A percentile compares a stretch with the other conserved stretches of the same genome.
phyloP scores from a whole-genome alignment of 768 basidiomycete genomes.

The Trametes gibbosa region DNA sequence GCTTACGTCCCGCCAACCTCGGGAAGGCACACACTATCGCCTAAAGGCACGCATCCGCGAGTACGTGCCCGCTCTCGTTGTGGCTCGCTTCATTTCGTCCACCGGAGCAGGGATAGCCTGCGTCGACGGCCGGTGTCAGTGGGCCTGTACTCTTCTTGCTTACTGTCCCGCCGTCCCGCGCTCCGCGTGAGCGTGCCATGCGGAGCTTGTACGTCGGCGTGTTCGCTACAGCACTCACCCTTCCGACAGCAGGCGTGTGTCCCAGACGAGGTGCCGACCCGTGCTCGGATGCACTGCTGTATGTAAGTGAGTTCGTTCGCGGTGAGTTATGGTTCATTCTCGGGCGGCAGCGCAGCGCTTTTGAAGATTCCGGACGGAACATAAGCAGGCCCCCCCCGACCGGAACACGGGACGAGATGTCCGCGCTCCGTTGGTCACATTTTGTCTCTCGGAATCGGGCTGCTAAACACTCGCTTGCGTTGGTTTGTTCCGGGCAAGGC shows the following conservation, averaged over 20 bases:
- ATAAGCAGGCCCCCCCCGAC: not conserved
- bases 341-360: not conserved
- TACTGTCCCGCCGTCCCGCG: not conserved
- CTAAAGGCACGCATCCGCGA: not conserved
- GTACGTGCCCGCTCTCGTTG: not conserved
- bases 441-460: not conserved
- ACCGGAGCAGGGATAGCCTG: too few species aligned
- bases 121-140: not conserved
- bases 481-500: not conserved
- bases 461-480: not conserved
- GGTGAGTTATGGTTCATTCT: not conserved
- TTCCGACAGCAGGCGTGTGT: too few species aligned
- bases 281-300: not conserved
- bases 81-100: not conserved
- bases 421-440: not conserved
- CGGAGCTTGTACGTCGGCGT: not conserved
- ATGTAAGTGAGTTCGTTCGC: not conserved
- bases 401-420: not conserved
- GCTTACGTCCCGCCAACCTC: not conserved
- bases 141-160: not conserved
- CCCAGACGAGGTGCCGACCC: not conserved
- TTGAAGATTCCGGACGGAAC: not conserved
- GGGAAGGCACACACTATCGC: not conserved
- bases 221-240: not conserved
- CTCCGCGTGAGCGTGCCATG: conserved; percentile 1